These are phyloP conservation scores for Entrophospora sp. DNA, from an alignment of 192 early-diverging fungal species.

Conservation along the genomic window DNA sequence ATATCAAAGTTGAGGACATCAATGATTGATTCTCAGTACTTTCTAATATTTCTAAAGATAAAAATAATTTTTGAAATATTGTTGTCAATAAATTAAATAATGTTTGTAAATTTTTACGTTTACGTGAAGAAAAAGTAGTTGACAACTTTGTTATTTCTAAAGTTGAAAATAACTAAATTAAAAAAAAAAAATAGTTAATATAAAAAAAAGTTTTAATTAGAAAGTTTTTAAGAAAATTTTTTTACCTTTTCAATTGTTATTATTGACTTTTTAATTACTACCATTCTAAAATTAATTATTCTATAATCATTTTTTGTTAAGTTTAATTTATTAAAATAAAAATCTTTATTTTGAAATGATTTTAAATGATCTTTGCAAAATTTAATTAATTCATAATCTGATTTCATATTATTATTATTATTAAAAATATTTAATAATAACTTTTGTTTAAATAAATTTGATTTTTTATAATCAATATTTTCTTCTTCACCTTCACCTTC, in stretches of 20 bases:
- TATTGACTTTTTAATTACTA: not conserved
- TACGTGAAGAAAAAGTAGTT: slow-evolving; percentile 20
- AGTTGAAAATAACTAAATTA: not conserved
- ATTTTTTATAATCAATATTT: too few relatives aligned
- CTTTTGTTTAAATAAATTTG: too few relatives aligned
- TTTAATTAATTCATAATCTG: not conserved
- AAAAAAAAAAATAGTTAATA: not conserved
- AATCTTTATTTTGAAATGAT: not conserved
- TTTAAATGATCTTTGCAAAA: not conserved
- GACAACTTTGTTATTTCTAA: not conserved
- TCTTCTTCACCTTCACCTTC: too few relatives aligned
- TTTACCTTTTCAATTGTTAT: not conserved
- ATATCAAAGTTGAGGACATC: slow-evolving; percentile 12
- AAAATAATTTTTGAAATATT: not conserved
- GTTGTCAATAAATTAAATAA: slow-evolving; percentile 17
- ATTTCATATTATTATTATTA: not conserved
- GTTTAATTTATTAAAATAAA: not conserved
- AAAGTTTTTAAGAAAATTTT: not conserved
- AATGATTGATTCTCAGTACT: not conserved
- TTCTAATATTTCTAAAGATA: not conserved
- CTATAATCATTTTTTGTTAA: not conserved
- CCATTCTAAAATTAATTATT: not conserved
- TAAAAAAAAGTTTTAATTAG: not conserved
- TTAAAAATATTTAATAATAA: too few relatives aligned
- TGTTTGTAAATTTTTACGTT: slow-evolving; percentile 17